Evolutionary conservation across 2,329 filamentous ascomycete species (phyloP).

Genomic region (Nectriaceae sp.): DNA sequence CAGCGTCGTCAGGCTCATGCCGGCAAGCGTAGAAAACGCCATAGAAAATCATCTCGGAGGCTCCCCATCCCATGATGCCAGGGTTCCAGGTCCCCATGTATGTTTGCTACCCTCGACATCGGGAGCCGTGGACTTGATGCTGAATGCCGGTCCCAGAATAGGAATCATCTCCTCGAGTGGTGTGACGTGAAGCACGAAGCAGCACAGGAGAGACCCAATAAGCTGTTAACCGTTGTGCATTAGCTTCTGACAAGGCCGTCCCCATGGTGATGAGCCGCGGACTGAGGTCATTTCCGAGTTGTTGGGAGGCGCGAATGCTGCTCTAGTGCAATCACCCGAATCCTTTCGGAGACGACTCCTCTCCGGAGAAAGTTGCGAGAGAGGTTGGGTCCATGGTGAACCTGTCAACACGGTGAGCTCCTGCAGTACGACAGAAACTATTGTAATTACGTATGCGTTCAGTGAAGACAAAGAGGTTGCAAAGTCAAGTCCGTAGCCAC

Average conservation of each 20-base stretch:
- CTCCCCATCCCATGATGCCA: background rate
- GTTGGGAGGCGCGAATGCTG: background rate
- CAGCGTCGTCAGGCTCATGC: too few species aligned
- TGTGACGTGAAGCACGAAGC: constrained; percentile 19
- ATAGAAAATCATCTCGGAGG: constrained; percentile 15
- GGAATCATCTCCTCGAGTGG: constrained; percentile 17
- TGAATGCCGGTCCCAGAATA: constrained; percentile 16
- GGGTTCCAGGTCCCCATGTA: background rate
- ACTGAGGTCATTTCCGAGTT: background rate
- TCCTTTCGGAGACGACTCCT: background rate
- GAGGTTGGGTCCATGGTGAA: background rate
- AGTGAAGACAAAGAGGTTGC: background rate
- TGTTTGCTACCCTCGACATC: constrained; percentile 1
- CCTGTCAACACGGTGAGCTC: background rate
- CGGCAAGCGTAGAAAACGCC: too few species aligned
- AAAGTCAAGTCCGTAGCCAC: background rate
- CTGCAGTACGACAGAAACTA: background rate
- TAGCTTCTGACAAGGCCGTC: background rate
- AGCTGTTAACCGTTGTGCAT: constrained; percentile 6
- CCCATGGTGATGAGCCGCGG: background rate
- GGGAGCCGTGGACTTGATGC: constrained; percentile 13
- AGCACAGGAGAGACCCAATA: background rate
- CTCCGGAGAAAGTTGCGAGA: constrained; percentile 1
- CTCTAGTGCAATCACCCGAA: background rate
- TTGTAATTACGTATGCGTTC: background rate